Base-by-base conservation (phyloP, 75 land plant species). In the Ceratopteris richardii region DNA sequence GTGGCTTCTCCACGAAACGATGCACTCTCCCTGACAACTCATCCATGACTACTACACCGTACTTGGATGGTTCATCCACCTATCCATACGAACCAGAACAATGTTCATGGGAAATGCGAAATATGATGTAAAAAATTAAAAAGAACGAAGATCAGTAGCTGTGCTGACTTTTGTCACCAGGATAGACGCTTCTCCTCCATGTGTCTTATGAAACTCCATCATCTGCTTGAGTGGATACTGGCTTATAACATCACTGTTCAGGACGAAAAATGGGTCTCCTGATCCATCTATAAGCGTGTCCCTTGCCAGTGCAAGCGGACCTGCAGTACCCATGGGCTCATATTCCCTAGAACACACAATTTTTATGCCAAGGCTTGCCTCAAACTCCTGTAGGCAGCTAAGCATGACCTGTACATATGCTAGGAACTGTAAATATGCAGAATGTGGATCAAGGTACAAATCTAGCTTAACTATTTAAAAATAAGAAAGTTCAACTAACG, bases 271-370 rank as follows among this genome's bases (percentile, higher is more conserved):
- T 26, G 77, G 68, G 9, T 75, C 77, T 17, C 68, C 76, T 7
- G 76, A 71, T 30, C 68, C 77, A 37, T 75, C 77, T 22, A 63
- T 31, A 40, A 75, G 68, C 69, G 57, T 64, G 31, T 58, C 76
- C 20, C 77, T 53, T 25, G 77, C 77, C 47, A 75, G 58, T 33
- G 77, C 77, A 21, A 75, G 63, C 18, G 77, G 77, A 11, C 77
- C 77, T 25, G 77, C 77, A 19, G 77, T 75, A 62, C 77, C 77
- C 77, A 75, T 71, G 30, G 77, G 77, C 57, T 75, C 77, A 21
- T 46, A 40, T 58, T 75, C 77, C 57, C 75, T 77, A 11, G 77
- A 75, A 54, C 77, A 75, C 24, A 69, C 58, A 31, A 75, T 75
- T 63, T 75, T 75, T 37, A 75, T 72, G 23, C 77, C 68, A 47